Base-by-base conservation (phyloP, 179 eudicot genomes). In the Drosera spatulata region DNA sequence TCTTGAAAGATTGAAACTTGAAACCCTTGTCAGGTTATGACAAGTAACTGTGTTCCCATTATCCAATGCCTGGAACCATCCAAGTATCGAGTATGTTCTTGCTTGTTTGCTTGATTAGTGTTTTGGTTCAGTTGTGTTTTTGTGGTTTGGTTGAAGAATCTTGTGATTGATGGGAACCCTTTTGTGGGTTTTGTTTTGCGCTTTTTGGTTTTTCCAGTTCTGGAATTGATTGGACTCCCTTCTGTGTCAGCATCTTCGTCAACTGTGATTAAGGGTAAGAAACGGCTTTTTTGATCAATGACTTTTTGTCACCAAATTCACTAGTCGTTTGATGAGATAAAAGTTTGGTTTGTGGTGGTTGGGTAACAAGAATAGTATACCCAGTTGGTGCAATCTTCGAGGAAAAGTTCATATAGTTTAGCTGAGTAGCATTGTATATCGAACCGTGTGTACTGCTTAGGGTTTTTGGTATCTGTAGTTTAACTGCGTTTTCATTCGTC, bases 61-160 rank as follows among this genome's bases (percentile, higher is more conserved):
- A 58, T 68, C 56, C 77, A 77, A 91, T 91, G 98, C 96, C 98
- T 50, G 98, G 98, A 76, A 80, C 86, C 56, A 79, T 91, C 53
- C 85, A 88, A 56, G 89, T 88, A 70, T 88, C 96, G 66, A 88
- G 98, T 91, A 73, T 66, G 76, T 44, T 15, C 7, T 33, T 48
- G 15, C 69, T 65, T n/a, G 33, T 22, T 22, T 22, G 33, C 33
- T 22, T 22, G 33, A 22, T 22, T 22, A 22, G 33, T 22, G 33
- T 22, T 22, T 22, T 22, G 33, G 33, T 22, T 22, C 33, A 22
- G 1, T 22, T 22, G 33, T 22, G 33, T 22, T 22, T 22, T 22
- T 22, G 33, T 14, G 6, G 7, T 11, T 4, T 51, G 2, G 6
- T 11, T 13, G 3, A 51, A 3, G 33, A 51, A 7, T 2, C 15